Evolutionary conservation across 2,329 filamentous ascomycete genomes (phyloP).

Genomic region (Ceratocystis smalleyi): DNA sequence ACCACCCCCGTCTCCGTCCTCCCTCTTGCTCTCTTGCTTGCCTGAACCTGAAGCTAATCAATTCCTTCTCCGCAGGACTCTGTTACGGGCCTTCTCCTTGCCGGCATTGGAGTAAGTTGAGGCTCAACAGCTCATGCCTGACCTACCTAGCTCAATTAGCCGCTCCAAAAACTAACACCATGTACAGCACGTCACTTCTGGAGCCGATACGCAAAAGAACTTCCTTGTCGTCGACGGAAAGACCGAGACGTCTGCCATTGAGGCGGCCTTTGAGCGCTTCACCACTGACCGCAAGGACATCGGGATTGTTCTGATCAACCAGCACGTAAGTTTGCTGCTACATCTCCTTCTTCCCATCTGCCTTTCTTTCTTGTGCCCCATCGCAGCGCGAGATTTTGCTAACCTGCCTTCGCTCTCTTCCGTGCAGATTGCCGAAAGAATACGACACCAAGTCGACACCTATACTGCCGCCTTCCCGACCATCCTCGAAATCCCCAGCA

Average conservation of each 20-base stretch:
- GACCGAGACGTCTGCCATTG: constrained; percentile 77
- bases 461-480: constrained; percentile 95
- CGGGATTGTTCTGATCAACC: constrained; percentile 90
- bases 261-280: constrained; percentile 78
- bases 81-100: constrained; percentile 85
- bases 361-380: neutral
- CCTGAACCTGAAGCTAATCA: constrained; percentile 16
- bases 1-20: neutral
- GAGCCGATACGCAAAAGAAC: constrained; percentile 86
- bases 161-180: neutral
- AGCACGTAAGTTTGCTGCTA: constrained; percentile 53
- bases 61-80: constrained; percentile 56
- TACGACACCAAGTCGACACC: constrained; percentile 76
- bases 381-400: neutral
- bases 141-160: neutral
- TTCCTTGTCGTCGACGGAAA: constrained; percentile 93
- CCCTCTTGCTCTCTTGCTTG: neutral
- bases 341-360: neutral
- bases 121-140: neutral
- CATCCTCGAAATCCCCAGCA: constrained; percentile 90
- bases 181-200: constrained; percentile 69
- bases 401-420: neutral
- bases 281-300: constrained; percentile 88
- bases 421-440: constrained; percentile 72
- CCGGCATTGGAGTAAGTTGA: constrained; percentile 68